Percentiles rank a stretch among this genome's conserved stretches.
Conservation (phyloP, 768 basidiomycete species). For the Suillus bovinus region DNA sequence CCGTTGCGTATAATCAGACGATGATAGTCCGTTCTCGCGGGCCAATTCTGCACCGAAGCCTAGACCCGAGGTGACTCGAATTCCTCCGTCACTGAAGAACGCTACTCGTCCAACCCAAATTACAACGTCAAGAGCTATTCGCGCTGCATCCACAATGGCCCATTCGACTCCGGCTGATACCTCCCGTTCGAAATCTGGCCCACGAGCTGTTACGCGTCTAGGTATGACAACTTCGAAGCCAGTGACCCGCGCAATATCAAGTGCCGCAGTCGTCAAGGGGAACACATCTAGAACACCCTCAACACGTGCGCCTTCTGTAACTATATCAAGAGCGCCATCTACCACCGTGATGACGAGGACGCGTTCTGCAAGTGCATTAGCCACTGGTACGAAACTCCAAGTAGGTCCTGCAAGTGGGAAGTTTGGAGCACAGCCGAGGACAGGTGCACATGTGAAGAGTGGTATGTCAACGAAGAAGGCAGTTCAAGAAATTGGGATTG, state of each 20-base stretch:
- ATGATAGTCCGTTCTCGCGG: slow-evolving; percentile 30
- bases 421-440: not conserved
- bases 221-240: not conserved
- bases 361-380: slow-evolving; percentile 12
- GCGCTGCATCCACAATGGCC: not conserved
- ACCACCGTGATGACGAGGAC: slow-evolving; percentile 14
- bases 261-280: not conserved
- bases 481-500: slow-evolving; percentile 28
- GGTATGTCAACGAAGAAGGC: slow-evolving; percentile 32
- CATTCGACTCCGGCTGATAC: not conserved
- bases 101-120: not conserved
- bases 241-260: not conserved
- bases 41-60: slow-evolving; percentile 10
- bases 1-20: slow-evolving; percentile 17
- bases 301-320: slow-evolving; percentile 14
- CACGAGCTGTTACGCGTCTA: not conserved
- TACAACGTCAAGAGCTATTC: not conserved
- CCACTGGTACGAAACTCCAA: slow-evolving; percentile 2
- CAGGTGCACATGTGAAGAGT: not conserved
- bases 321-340: slow-evolving; percentile 14
- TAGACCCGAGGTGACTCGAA: not conserved
- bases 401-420: not conserved
- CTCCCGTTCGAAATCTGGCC: not conserved
- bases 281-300: slow-evolving; percentile 6
- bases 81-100: not conserved